Percentiles rank a stretch among this genome's conserved stretches.
Evolutionary conservation across 1,139 yeast species (phyloP).

Genomic region (Blastobotrys malaysiensis): DNA sequence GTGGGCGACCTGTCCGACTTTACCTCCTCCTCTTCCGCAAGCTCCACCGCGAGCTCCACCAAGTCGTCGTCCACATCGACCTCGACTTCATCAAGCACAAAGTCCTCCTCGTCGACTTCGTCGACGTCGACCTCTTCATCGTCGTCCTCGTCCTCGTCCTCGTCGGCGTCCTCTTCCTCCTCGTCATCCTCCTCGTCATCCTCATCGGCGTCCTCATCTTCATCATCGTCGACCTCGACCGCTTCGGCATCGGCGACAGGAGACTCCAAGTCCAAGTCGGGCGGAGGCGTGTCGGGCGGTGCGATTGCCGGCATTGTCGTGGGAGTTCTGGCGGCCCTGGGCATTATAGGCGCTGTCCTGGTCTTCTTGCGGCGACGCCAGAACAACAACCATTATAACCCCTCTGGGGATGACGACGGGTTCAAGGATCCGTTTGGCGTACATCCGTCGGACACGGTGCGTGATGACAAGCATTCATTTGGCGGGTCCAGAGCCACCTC

Average conservation of each 20-base stretch:
- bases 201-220: conserved; percentile 19
- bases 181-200: conserved; percentile 19
- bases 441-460: conserved; percentile 17
- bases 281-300: conserved; percentile 27
- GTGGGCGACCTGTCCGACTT: conserved; percentile 28
- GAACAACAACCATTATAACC: conserved; percentile 45
- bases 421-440: conserved; percentile 15
- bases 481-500: conserved; percentile 13
- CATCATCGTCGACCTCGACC: conserved; percentile 13
- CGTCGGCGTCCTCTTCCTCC: conserved; percentile 24
- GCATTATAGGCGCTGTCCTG: conserved; percentile 40
- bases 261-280: conserved; percentile 38
- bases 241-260: conserved; percentile 20
- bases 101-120: conserved; percentile 16
- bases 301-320: conserved; percentile 33
- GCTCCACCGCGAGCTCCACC: conserved; percentile 26
- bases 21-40: conserved; percentile 18
- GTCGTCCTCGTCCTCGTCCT: conserved; percentile 19
- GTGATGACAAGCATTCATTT: conserved; percentile 28
- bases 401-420: conserved; percentile 27
- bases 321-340: conserved; percentile 33
- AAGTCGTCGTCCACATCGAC: conserved; percentile 23
- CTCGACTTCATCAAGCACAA: conserved; percentile 11
- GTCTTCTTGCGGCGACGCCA: conserved; percentile 42
- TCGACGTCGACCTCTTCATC: conserved; percentile 15